Percentiles rank a stretch among this genome's conserved stretches.
Evolutionary conservation across 192 early-diverging fungal species (phyloP).

Genomic region (Coemansia sp.): DNA sequence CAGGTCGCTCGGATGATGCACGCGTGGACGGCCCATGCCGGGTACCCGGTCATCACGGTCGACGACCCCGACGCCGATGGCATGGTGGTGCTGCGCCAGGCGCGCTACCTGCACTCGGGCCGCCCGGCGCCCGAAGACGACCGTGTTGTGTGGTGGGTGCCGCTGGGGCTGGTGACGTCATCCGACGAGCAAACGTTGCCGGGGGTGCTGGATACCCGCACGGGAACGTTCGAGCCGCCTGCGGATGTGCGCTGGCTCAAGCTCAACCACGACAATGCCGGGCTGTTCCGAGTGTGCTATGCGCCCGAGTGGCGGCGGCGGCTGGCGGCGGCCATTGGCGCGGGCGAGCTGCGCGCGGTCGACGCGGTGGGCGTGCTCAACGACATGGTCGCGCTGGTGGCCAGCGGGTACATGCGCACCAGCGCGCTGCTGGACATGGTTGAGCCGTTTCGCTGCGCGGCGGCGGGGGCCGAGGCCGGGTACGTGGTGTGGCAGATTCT

Average conservation of each 20-base stretch:
- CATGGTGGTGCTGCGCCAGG: constrained; percentile 51
- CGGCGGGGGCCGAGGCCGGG: constrained; percentile 70
- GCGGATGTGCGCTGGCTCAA: constrained; percentile 62
- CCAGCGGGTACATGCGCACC: constrained; percentile 73
- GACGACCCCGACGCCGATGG: constrained; percentile 50
- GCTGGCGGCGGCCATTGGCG: constrained; percentile 52
- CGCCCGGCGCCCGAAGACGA: constrained; percentile 55
- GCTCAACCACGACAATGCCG: constrained; percentile 74
- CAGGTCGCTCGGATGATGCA: constrained; percentile 67
- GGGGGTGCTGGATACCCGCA: constrained; percentile 33
- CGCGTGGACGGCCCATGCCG: constrained; percentile 63
- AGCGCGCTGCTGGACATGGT: constrained; percentile 68
- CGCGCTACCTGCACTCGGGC: constrained; percentile 63
- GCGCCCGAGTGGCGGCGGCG: constrained; percentile 48
- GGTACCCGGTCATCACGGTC: constrained; percentile 64
- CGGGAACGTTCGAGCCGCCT: constrained; percentile 20
- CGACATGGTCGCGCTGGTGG: constrained; percentile 73
- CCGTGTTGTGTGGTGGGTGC: constrained; percentile 59
- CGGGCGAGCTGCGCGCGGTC: constrained; percentile 52
- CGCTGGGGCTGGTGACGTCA: constrained; percentile 41
- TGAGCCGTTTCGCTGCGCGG: constrained; percentile 54
- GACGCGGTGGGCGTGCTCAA: constrained; percentile 81
- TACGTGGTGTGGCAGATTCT: constrained; percentile 67
- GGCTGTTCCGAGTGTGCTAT: constrained; percentile 85
- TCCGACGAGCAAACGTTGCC: not conserved